Evolutionary conservation across 345 rosid genomes (phyloP).

Genomic region (Syzygium aromaticum): DNA sequence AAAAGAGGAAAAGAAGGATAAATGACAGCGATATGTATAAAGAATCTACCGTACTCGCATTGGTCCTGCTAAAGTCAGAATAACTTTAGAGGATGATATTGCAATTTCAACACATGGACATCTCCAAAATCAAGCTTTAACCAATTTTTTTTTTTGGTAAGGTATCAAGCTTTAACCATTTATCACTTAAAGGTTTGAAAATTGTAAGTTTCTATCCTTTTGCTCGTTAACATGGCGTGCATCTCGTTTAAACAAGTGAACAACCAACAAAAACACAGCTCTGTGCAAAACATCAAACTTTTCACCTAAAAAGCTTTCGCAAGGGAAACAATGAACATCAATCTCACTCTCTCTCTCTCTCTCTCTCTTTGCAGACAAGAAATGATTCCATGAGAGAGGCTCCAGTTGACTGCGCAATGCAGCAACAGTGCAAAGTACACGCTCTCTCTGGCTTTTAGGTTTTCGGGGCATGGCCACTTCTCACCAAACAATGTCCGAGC

Average conservation of each 20-base stretch:
- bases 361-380: not conserved
- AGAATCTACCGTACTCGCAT: not conserved
- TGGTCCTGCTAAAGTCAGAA: not conserved
- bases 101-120: not conserved
- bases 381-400: not conserved
- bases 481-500: not conserved
- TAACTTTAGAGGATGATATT: not conserved
- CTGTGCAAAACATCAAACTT: not conserved
- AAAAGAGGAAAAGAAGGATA: not conserved
- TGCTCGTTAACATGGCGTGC: not conserved
- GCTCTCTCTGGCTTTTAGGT: not conserved
- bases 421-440: not conserved
- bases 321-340: not conserved
- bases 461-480: not conserved
- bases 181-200: not conserved
- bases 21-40: not conserved
- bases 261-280: not conserved
- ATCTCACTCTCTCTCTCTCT: not conserved
- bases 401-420: not conserved
- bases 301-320: not conserved
- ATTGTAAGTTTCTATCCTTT: not conserved
- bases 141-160: too few relatives aligned
- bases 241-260: not conserved
- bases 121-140: not conserved
- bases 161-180: not conserved